These are phyloP conservation scores for Didymella segeticola DNA, from an alignment of 2,329 filamentous ascomycete genomes.

Conservation along the genomic window DNA sequence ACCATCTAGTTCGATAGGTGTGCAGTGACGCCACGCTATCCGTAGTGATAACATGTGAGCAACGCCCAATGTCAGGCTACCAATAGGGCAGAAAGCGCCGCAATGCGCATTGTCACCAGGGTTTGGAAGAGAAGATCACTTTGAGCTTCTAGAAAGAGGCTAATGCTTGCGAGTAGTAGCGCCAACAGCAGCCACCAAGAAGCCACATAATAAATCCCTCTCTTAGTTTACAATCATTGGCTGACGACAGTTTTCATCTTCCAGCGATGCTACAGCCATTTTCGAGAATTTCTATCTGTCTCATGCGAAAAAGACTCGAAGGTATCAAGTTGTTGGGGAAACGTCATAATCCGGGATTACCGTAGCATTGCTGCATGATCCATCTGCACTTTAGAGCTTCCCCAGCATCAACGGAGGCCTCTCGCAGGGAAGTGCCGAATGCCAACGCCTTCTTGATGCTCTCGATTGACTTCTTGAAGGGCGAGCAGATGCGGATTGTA, in stretches of 20 bases:
- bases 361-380: too few relatives aligned
- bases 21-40: neutral
- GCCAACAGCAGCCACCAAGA: conserved; percentile 1
- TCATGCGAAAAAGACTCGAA: neutral
- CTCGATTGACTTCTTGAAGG: neutral
- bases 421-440: neutral
- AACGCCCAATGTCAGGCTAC: neutral
- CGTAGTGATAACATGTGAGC: neutral
- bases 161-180: neutral
- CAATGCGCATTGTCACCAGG: neutral
- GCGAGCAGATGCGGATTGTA: conserved; percentile 5
- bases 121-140: neutral
- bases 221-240: neutral
- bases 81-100: neutral
- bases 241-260: neutral
- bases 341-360: neutral
- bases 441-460: neutral
- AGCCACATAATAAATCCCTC: conserved; percentile 2
- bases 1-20: neutral
- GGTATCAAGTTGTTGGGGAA: neutral
- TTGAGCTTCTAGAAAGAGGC: conserved; percentile 12
- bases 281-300: neutral
- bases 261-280: neutral
- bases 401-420: neutral
- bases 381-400: neutral